Percentiles rank a stretch among this genome's conserved stretches.
These are phyloP conservation scores for Niveomyces coronatus DNA, from an alignment of 2,329 filamentous ascomycete species.

Conservation along the genomic window DNA sequence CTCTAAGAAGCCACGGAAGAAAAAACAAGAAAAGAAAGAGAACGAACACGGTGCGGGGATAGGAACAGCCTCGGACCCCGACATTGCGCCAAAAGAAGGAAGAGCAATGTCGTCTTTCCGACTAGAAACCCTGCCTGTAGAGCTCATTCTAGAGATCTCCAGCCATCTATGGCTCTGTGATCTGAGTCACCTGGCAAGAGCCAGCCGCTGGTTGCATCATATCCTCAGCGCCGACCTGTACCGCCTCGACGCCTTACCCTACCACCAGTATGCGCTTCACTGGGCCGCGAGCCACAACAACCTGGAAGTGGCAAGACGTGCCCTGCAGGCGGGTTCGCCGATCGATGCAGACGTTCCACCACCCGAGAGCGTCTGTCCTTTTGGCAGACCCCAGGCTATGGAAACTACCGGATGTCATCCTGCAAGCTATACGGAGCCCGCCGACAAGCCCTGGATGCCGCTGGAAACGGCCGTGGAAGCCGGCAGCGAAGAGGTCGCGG, in stretches of 20 bases:
- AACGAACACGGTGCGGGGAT: too few relatives aligned
- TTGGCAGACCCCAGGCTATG: not conserved
- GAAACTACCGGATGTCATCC: not conserved
- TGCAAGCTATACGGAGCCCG: not conserved
- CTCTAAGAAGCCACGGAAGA: not conserved
- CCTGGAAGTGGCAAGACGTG: not conserved
- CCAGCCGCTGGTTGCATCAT: not conserved
- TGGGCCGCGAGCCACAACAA: slow-evolving; percentile 3
- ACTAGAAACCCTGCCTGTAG: not conserved
- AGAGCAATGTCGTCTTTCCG: not conserved
- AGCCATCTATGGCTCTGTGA: slow-evolving; percentile 5
- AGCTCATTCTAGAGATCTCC: slow-evolving; percentile 1
- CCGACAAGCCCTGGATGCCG: not conserved
- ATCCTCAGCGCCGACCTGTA: not conserved
- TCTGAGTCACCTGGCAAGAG: slow-evolving; percentile 2
- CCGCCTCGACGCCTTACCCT: not conserved
- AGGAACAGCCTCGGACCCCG: too few relatives aligned
- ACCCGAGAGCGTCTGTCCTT: not conserved
- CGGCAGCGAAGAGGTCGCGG: not conserved
- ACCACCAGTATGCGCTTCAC: slow-evolving; percentile 5
- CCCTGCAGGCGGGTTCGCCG: slow-evolving; percentile 1
- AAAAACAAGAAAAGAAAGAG: not conserved
- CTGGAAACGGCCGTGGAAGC: not conserved
- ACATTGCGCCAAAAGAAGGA: not conserved
- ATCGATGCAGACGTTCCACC: not conserved